Conservation (phyloP, 371 early-diverging fungal species). For the Lichtheimia corymbifera region DNA sequence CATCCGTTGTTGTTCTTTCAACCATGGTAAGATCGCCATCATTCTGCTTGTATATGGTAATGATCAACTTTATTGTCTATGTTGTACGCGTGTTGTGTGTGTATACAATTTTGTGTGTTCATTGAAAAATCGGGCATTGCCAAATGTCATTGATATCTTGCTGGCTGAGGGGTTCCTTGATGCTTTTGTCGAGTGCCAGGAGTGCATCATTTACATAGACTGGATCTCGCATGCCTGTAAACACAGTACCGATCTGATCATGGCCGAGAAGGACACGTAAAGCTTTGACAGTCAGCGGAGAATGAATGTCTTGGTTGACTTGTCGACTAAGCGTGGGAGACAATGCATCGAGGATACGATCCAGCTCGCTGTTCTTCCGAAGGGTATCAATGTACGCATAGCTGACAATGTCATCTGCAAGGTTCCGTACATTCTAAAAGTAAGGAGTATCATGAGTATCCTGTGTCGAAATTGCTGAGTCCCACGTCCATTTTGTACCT, state of each 20-base stretch:
- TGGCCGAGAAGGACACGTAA: slow-evolving; percentile 53
- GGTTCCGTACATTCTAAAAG: slow-evolving; percentile 26
- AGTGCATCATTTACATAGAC: slow-evolving; percentile 65
- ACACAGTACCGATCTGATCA: slow-evolving; percentile 61
- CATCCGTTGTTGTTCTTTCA: no score
- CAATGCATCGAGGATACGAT: slow-evolving; percentile 60
- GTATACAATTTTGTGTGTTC: not conserved
- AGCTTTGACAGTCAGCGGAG: slow-evolving; percentile 58
- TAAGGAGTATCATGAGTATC: no score
- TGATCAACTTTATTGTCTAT: no score
- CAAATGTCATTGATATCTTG: slow-evolving; percentile 35
- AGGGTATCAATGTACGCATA: slow-evolving; percentile 61
- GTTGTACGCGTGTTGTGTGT: no score
- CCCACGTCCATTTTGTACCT: slow-evolving; percentile 21
- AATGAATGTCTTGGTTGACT: slow-evolving; percentile 34
- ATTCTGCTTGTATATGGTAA: no score
- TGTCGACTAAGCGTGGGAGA: slow-evolving; percentile 37
- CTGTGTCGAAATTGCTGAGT: not conserved
- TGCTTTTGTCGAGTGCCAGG: slow-evolving; percentile 23
- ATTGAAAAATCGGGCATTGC: slow-evolving; percentile 33
- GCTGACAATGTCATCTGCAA: slow-evolving; percentile 43
- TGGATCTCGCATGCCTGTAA: slow-evolving; percentile 71
- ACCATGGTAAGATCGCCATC: no score
- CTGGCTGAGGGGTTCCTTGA: slow-evolving; percentile 16
- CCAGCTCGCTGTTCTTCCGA: slow-evolving; percentile 67